phyloP scores from a whole-genome alignment of 2,329 filamentous ascomycete species.

The Chrysoporthe austroafricana region DNA sequence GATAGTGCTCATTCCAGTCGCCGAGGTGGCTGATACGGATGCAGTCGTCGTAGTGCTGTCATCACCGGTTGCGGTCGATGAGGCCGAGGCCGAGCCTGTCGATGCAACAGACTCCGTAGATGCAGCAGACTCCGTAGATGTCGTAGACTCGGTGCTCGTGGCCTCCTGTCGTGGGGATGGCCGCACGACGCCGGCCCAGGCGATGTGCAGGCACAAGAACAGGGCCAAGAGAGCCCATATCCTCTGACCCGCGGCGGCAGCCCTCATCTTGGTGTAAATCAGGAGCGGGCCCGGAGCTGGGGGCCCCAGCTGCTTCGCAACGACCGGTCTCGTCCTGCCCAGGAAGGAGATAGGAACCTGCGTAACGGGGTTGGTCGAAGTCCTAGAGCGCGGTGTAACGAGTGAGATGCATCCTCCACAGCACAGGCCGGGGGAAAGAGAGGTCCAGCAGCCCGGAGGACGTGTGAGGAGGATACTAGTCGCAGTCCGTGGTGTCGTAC shows the following conservation, averaged over 20 bases:
- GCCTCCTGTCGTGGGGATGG: slow-evolving; percentile 24
- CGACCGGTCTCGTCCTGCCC: neutral
- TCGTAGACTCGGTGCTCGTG: neutral
- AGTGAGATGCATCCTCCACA: slow-evolving; percentile 19
- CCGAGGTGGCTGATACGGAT: slow-evolving; percentile 11
- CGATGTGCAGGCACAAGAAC: slow-evolving; percentile 23
- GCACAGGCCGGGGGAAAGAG: slow-evolving; percentile 12
- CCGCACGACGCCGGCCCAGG: slow-evolving; percentile 22
- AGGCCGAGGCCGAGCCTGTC: slow-evolving; percentile 1
- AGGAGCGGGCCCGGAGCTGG: neutral
- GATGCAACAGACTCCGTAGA: neutral
- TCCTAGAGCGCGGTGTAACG: neutral
- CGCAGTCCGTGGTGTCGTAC: neutral
- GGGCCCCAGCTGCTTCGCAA: neutral
- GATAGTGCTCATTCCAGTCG: neutral
- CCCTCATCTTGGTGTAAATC: slow-evolving; percentile 21
- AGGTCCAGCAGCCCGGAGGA: neutral
- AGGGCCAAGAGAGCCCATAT: slow-evolving; percentile 21
- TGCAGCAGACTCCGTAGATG: neutral
- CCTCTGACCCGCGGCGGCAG: neutral
- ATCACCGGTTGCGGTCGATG: slow-evolving; percentile 14
- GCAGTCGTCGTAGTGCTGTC: slow-evolving; percentile 15
- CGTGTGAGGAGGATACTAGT: neutral
- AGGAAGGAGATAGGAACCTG: neutral
- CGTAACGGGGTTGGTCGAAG: neutral